Conservation (phyloP, 169 alveolate species). For the Eimeria necatrix region DNA sequence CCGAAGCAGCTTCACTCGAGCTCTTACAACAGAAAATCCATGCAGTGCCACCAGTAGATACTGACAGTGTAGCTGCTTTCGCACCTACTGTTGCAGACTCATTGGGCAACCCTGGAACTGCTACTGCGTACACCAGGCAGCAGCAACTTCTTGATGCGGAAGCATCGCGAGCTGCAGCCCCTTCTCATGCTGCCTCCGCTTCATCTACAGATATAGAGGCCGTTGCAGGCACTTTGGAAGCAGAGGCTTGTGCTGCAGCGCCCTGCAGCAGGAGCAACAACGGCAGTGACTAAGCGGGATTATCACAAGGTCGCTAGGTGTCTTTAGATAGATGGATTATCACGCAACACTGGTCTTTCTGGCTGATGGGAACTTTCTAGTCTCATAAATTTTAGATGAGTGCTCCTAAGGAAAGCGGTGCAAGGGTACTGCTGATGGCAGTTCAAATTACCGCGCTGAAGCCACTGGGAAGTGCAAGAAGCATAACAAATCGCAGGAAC, state of each 20-base stretch:
- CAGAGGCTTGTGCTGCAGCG: not conserved
- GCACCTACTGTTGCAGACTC: not conserved
- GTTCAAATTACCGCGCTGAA: too few relatives aligned
- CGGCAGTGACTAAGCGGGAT: not conserved
- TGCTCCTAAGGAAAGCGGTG: too few relatives aligned
- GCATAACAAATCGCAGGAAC: too few relatives aligned
- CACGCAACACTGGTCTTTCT: too few relatives aligned
- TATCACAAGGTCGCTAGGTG: too few relatives aligned
- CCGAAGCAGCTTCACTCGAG: constrained; percentile 72
- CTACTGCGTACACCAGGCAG: constrained; percentile 31
- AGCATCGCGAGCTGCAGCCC: not conserved
- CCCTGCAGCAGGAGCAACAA: constrained; percentile 17
- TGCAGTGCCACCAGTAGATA: not conserved
- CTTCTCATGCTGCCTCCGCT: not conserved
- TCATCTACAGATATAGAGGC: constrained; percentile 1
- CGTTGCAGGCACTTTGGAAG: not conserved
- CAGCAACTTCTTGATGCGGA: not conserved
- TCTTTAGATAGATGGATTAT: too few relatives aligned
- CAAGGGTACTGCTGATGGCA: too few relatives aligned
- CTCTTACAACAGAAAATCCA: constrained; percentile 71
- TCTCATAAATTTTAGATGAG: too few relatives aligned
- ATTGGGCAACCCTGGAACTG: not conserved
- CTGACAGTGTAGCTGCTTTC: not conserved
- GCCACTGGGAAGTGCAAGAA: too few relatives aligned
- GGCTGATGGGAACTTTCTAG: too few relatives aligned